Conservation (phyloP, 441 rosid species). For the Euphorbia celastroides region DNA sequence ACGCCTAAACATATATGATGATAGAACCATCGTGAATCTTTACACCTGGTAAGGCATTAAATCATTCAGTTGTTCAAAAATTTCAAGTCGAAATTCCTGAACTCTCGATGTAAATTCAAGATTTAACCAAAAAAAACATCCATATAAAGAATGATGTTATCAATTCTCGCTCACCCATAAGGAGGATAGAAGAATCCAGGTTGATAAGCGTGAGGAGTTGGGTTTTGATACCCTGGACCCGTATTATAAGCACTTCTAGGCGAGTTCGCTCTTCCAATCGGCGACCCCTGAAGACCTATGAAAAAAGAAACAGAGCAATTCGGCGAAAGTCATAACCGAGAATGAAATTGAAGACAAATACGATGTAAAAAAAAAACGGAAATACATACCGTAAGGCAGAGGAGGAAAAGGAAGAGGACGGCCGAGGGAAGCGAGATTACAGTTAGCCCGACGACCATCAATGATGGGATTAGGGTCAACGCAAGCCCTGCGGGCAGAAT, state of each 20-base stretch:
- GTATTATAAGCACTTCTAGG: conserved; percentile 7
- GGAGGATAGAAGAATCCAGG: conserved; percentile 13
- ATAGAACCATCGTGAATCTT: not conserved
- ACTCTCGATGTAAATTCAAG: not conserved
- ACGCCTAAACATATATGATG: not conserved
- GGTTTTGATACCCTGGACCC: conserved; percentile 1
- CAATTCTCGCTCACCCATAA: conserved; percentile 11
- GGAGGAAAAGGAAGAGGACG: conserved; percentile 4
- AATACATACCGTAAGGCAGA: not conserved
- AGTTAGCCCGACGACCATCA: conserved; percentile 45
- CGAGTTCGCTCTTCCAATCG: conserved; percentile 4
- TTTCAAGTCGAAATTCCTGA: not conserved
- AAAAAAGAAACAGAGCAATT: not conserved
- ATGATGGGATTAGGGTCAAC: conserved; percentile 34
- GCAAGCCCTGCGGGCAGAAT: conserved; percentile 44
- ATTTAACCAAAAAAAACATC: not conserved
- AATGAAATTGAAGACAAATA: not conserved
- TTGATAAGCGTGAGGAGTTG: not conserved
- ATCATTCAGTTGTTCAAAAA: too few relatives aligned
- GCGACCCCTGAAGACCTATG: conserved; percentile 8
- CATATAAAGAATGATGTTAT: not conserved
- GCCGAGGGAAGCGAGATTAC: conserved; percentile 47
- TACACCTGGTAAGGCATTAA: not conserved
- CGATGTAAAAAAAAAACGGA: not conserved
- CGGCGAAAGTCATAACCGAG: not conserved